phyloP scores from a whole-genome alignment of 495 filamentous ascomycete genomes.

The Penicillium dipodomyicola region DNA sequence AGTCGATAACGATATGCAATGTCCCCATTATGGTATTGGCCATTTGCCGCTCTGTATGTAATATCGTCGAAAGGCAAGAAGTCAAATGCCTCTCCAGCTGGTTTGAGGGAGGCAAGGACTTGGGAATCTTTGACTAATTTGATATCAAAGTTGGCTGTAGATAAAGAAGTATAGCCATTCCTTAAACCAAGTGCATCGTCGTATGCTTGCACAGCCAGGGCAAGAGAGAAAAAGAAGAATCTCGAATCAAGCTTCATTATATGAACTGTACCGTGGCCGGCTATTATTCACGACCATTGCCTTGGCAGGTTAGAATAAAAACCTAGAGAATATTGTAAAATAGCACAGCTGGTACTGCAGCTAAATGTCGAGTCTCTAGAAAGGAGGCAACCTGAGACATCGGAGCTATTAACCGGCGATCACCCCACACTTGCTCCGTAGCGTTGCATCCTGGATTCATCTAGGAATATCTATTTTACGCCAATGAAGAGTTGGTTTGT shows the following conservation, averaged over 20 bases:
- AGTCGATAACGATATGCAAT: background rate
- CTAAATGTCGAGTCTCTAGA: background rate
- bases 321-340: background rate
- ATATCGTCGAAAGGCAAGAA: conserved; percentile 49
- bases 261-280: background rate
- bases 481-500: background rate
- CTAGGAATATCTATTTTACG: background rate
- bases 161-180: background rate
- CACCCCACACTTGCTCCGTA: background rate
- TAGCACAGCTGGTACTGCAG: background rate
- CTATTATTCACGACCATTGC: background rate
- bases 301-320: background rate
- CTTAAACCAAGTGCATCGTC: background rate
- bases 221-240: background rate
- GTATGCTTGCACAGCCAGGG: background rate
- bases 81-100: conserved; percentile 39
- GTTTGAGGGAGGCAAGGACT: conserved; percentile 42
- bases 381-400: background rate
- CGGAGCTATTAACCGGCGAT: background rate
- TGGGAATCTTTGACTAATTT: conserved; percentile 35
- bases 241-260: background rate
- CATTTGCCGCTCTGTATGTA: background rate
- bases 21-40: background rate
- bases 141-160: conserved; percentile 33
- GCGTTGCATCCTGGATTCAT: background rate